Conservation (phyloP, 1,284 basidiomycete species). For the Kwoniella shivajii region DNA sequence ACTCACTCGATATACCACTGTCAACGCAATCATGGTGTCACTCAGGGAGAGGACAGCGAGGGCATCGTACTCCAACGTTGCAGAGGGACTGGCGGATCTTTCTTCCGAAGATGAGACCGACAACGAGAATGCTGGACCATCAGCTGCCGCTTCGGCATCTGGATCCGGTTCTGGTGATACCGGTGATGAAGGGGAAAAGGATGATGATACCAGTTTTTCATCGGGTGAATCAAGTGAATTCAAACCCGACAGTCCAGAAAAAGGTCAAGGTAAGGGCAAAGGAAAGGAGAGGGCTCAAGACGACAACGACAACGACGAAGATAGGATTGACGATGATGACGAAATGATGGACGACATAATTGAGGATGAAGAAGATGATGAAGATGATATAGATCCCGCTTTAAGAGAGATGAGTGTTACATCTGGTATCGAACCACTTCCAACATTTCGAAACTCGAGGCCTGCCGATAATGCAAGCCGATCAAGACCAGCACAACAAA, state of each 20-base stretch:
- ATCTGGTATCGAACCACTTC: neutral
- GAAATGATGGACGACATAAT: conserved; percentile 16
- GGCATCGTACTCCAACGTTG: conserved; percentile 27
- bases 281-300: conserved; percentile 2
- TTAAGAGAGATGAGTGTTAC: conserved; percentile 3
- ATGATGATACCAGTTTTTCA: conserved; percentile 13
- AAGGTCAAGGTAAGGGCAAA: conserved; percentile 11
- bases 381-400: conserved; percentile 14
- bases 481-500: neutral
- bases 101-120: conserved; percentile 18
- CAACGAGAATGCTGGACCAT: neutral
- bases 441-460: neutral
- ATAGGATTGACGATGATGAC: conserved; percentile 15
- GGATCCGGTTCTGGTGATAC: neutral
- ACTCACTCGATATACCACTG: neutral
- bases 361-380: conserved; percentile 7
- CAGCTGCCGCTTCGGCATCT: neutral
- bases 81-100: conserved; percentile 27
- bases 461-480: neutral
- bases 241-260: conserved; percentile 16
- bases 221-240: conserved; percentile 34
- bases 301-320: conserved; percentile 17
- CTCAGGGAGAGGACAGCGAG: conserved; percentile 31
- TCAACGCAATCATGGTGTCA: conserved; percentile 25
- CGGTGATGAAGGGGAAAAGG: conserved; percentile 7